Base-by-base conservation (phyloP, 371 early-diverging fungal genomes). In the Gilbertella persicaria region DNA sequence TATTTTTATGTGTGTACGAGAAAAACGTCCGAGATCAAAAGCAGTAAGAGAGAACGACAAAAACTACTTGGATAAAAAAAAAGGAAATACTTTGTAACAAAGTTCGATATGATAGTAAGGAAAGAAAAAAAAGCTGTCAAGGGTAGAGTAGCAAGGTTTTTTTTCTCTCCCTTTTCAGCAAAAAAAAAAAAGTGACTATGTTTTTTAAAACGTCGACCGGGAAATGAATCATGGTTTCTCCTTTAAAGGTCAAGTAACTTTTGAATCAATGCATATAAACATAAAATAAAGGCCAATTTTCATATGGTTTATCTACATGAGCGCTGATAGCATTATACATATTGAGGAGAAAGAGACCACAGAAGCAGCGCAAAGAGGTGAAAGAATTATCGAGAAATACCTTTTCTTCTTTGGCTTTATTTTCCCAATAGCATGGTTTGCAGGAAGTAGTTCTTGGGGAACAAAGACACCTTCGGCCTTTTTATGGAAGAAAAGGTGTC, bases 401-500 rank as follows among this genome's bases (percentile, higher is more conserved):
- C 29, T 69, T 5, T 76, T 73, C 33, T 69, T 65, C 24, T 38
- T 71, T 2, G 77, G 73, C 0, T 73, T 73, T 53, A 19, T 69
- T 0, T 58, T 64, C 30, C 77, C 77, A 24, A 37, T 59, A 0
- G 60, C 62, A 2, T 76, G 77, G 73, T 71, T 73, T 35, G 47
- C 71, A 2, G 73, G 77, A 0, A 76, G 77, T 28, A 62, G 54
- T 23, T 53, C n/a, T 25, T 28, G 19, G 46, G 6, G 39, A 36
- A 46, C 39, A 25, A 39, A 25, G 20, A 24, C 20, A 4, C 17
- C 36, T 37, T 43, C 41, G 1, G 47, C 40, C 4, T 62, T 58
- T 33, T 16, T 57, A 8, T 76, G 77, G 77, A 70, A 67, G 45
- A 76, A 71, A n/a, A 58, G 69, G 8, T 76, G 77, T 37, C 62